Conservation (phyloP, 495 filamentous ascomycete genomes). For the Tetracladium marchalianum region DNA sequence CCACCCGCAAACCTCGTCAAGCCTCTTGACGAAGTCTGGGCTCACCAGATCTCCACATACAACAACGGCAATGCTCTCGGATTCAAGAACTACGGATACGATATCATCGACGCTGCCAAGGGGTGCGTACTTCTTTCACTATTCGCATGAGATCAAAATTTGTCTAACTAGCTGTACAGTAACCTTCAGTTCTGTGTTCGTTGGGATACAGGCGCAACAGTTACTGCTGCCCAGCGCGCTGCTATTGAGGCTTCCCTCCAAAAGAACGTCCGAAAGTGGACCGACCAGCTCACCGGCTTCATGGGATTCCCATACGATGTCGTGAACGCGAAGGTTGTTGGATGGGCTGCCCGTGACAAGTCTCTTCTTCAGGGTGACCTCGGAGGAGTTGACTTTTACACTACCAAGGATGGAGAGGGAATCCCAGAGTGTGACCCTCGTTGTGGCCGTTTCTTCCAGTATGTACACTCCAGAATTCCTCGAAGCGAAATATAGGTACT, state of each 20-base stretch:
- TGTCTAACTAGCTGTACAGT: not conserved
- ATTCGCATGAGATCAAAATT: not conserved
- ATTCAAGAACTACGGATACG: conserved; percentile 8
- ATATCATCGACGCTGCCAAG: conserved; percentile 6
- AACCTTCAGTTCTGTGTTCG: conserved; percentile 11
- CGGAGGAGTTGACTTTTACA: conserved; percentile 4
- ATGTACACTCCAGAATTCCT: too few species aligned
- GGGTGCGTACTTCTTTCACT: not conserved
- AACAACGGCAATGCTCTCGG: not conserved
- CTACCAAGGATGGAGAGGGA: conserved; percentile 4
- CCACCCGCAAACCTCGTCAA: conserved; percentile 4
- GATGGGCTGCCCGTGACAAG: conserved; percentile 2
- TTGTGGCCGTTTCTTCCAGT: conserved; percentile 13
- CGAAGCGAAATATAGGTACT: too few species aligned
- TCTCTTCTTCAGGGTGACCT: not conserved
- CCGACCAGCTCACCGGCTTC: conserved; percentile 3
- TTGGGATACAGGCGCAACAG: conserved; percentile 9
- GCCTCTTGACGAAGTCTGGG: conserved; percentile 8
- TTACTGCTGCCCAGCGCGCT: conserved; percentile 8
- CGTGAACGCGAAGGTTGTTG: conserved; percentile 4
- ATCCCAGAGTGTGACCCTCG: conserved; percentile 6
- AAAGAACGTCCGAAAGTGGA: conserved; percentile 6
- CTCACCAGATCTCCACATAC: conserved; percentile 4
- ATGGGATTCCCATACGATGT: conserved; percentile 4
- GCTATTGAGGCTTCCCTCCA: conserved; percentile 1